Percentiles rank a stretch among this genome's conserved stretches.
phyloP scores from a whole-genome alignment of 371 early-diverging fungal genomes.

The Mortierella sp. region DNA sequence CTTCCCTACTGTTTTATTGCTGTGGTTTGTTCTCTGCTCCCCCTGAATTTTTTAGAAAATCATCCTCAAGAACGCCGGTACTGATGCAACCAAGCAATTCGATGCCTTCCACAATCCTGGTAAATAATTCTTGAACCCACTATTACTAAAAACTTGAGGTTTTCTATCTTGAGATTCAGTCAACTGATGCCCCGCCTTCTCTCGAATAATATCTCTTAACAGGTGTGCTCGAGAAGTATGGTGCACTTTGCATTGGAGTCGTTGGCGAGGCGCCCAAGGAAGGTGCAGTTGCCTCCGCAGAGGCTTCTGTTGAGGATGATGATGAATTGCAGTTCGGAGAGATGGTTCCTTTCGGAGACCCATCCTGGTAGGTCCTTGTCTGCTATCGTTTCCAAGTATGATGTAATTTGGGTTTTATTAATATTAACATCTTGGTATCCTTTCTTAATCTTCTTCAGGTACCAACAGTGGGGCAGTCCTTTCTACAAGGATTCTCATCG shows the following conservation, averaged over 20 bases:
- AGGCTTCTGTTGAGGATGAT: slow-evolving; percentile 25
- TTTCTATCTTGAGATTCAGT: neutral
- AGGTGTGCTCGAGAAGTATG: slow-evolving; percentile 71
- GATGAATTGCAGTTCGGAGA: slow-evolving; percentile 76
- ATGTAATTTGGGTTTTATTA: too few species aligned
- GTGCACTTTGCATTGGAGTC: slow-evolving; percentile 70
- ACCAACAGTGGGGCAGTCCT: slow-evolving; percentile 80
- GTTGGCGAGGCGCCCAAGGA: slow-evolving; percentile 61
- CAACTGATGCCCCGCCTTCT: neutral
- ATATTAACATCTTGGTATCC: too few species aligned
- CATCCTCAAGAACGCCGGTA: slow-evolving; percentile 84
- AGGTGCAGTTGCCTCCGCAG: slow-evolving; percentile 30
- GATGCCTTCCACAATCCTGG: slow-evolving; percentile 82
- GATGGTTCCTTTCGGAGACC: slow-evolving; percentile 86
- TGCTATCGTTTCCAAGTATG: too few species aligned
- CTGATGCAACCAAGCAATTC: slow-evolving; percentile 91
- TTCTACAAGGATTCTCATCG: slow-evolving; percentile 87
- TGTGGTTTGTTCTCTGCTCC: neutral
- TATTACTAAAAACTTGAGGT: too few species aligned
- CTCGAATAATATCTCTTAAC: neutral
- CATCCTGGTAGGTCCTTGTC: slow-evolving; percentile 74
- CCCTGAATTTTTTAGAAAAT: slow-evolving; percentile 63
- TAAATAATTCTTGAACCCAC: too few species aligned
- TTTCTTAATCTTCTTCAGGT: slow-evolving; percentile 56
- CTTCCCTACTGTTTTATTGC: neutral